A percentile compares a stretch with the other conserved stretches of the same genome.
phyloP scores from a whole-genome alignment of 352 stramenopile species.

The Globisporangium emineosum region DNA sequence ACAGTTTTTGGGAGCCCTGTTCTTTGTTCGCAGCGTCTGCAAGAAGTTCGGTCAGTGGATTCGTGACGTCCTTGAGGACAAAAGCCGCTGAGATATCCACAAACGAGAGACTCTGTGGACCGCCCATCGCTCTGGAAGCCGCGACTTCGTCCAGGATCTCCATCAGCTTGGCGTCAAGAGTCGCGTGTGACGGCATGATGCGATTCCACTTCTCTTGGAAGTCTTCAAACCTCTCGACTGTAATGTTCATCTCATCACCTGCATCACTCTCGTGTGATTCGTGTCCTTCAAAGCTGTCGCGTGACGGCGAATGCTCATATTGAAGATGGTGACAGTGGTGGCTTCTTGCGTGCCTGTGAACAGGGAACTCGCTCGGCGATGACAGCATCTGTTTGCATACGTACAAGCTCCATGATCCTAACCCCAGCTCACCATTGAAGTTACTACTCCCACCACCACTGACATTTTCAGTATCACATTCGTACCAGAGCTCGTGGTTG shows the following conservation, averaged over 20 bases:
- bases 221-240: not conserved
- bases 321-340: not conserved
- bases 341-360: slow-evolving; percentile 25
- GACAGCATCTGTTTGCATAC: slow-evolving; percentile 44
- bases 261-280: not conserved
- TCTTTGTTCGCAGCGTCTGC: not conserved
- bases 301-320: slow-evolving; percentile 5
- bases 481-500: slow-evolving; percentile 72
- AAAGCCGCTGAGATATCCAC: slow-evolving; percentile 28
- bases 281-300: not conserved
- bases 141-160: slow-evolving; percentile 26
- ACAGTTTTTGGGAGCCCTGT: not conserved
- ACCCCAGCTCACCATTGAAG: not conserved
- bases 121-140: slow-evolving; percentile 17
- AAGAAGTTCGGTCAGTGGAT: not conserved
- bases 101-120: slow-evolving; percentile 25
- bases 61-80: slow-evolving; percentile 12
- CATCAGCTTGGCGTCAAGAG: slow-evolving; percentile 28
- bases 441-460: not conserved
- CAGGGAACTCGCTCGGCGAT: slow-evolving; percentile 39
- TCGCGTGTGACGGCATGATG: not conserved
- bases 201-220: slow-evolving; percentile 6
- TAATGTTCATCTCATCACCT: not conserved
- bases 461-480: slow-evolving; percentile 21
- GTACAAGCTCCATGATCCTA: slow-evolving; percentile 47